These are phyloP conservation scores for Balansia obtecta DNA, from an alignment of 2,329 filamentous ascomycete species.

Conservation along the genomic window DNA sequence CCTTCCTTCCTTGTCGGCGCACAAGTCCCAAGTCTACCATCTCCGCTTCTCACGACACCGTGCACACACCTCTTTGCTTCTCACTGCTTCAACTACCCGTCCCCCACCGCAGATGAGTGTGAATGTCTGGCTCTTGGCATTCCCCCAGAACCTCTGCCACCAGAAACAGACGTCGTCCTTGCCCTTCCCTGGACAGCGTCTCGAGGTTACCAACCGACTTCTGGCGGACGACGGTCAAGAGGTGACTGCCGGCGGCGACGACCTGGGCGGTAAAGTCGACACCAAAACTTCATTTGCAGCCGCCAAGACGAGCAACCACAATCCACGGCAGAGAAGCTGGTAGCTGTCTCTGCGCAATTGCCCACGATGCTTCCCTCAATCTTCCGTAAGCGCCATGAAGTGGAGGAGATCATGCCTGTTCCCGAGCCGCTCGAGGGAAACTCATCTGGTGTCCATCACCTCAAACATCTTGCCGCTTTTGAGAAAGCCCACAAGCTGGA, in stretches of 20 bases:
- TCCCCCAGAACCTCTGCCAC: not conserved
- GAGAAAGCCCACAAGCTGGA: conserved; percentile 51
- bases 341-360: not conserved
- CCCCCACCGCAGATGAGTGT: not conserved
- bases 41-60: not conserved
- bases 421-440: conserved; percentile 27
- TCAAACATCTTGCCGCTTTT: conserved; percentile 40
- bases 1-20: not conserved
- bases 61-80: not conserved
- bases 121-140: not conserved
- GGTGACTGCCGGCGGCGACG: not conserved
- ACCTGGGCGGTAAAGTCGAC: not conserved
- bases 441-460: conserved; percentile 27
- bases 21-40: not conserved
- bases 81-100: conserved; percentile 1
- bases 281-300: not conserved
- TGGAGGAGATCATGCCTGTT: conserved; percentile 31
- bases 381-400: conserved; percentile 33
- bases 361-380: conserved; percentile 21
- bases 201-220: not conserved
- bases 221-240: not conserved
- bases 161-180: not conserved
- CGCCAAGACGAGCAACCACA: not conserved
- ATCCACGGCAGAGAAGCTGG: not conserved
- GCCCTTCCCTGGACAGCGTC: not conserved